Evolutionary conservation across 2,329 filamentous ascomycete genomes (phyloP).

Genomic region (Karstenula rhodostoma): DNA sequence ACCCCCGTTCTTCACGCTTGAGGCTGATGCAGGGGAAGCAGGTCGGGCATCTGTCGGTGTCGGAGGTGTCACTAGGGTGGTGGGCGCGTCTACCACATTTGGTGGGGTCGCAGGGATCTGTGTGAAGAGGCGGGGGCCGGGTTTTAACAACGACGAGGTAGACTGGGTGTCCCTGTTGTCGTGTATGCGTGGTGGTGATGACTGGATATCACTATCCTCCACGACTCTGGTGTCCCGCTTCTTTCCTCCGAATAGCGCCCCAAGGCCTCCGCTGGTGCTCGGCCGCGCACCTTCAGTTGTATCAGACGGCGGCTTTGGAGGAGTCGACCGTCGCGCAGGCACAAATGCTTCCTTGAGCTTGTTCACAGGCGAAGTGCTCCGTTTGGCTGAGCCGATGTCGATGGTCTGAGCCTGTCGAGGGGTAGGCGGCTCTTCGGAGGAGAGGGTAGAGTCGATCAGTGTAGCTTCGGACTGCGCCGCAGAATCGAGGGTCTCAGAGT

Average conservation of each 20-base stretch:
- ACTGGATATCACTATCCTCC: conserved; percentile 33
- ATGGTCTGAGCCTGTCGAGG: conserved; percentile 44
- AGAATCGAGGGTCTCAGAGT: conserved; percentile 52
- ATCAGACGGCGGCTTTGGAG: conserved; percentile 38
- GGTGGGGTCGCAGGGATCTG: conserved; percentile 53
- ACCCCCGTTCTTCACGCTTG: conserved; percentile 30
- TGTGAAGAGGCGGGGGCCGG: conserved; percentile 49
- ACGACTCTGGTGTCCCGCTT: conserved; percentile 41
- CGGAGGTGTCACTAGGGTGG: conserved; percentile 70
- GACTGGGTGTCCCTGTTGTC: conserved; percentile 42
- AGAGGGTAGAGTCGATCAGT: conserved; percentile 42
- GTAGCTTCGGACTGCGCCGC: conserved; percentile 37
- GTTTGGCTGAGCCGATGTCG: conserved; percentile 53
- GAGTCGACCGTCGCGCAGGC: conserved; percentile 40
- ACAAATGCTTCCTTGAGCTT: conserved; percentile 77
- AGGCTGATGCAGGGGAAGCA: conserved; percentile 41
- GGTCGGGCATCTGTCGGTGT: conserved; percentile 63
- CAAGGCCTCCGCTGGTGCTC: conserved; percentile 54
- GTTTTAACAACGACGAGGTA: conserved; percentile 32
- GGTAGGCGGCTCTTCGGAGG: conserved; percentile 37
- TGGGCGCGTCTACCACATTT: conserved; percentile 55
- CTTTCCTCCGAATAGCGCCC: conserved; percentile 53
- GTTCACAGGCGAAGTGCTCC: conserved; percentile 73
- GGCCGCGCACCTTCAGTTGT: conserved; percentile 51
- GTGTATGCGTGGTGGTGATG: conserved; percentile 43